Percentiles rank a stretch among this genome's conserved stretches.
These are phyloP conservation scores for Podaxis sp. DNA, from an alignment of 768 basidiomycete species.

Conservation along the genomic window DNA sequence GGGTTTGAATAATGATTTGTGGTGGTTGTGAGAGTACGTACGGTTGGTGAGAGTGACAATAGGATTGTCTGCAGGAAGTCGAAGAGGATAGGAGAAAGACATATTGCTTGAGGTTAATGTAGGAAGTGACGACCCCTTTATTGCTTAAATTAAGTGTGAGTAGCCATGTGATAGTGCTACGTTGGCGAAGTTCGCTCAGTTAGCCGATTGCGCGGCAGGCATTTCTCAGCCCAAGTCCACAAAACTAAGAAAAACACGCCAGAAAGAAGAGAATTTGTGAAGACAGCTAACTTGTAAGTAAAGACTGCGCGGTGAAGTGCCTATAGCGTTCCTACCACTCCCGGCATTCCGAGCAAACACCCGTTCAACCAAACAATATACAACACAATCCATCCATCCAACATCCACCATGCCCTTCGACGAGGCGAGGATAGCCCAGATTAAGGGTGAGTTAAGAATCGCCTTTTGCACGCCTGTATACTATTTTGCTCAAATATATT, in stretches of 20 bases:
- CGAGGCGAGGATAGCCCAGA: slow-evolving; percentile 36
- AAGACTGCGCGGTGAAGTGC: neutral
- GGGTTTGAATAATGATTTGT: neutral
- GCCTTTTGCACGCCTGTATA: too few species aligned
- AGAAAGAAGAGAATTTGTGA: neutral
- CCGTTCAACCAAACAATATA: slow-evolving; percentile 22
- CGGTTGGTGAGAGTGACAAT: slow-evolving; percentile 70
- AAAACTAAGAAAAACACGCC: neutral
- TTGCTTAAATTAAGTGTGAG: neutral
- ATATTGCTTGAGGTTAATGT: neutral
- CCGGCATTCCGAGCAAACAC: slow-evolving; percentile 10
- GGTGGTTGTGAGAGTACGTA: slow-evolving; percentile 24
- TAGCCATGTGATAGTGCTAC: slow-evolving; percentile 1
- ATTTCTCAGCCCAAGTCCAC: too few species aligned
- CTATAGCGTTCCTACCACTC: neutral
- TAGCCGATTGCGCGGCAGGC: neutral
- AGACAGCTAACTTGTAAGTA: neutral
- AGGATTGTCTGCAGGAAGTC: slow-evolving; percentile 28
- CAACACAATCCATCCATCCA: slow-evolving; percentile 21
- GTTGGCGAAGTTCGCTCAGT: neutral
- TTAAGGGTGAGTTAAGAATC: slow-evolving; percentile 43
- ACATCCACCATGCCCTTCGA: slow-evolving; percentile 37
- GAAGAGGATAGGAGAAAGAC: slow-evolving; percentile 1
- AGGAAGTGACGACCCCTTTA: neutral
- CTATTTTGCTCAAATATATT: neutral